Conservation (phyloP, 176 grass and related monocot genomes). For the Juncus effusus region DNA sequence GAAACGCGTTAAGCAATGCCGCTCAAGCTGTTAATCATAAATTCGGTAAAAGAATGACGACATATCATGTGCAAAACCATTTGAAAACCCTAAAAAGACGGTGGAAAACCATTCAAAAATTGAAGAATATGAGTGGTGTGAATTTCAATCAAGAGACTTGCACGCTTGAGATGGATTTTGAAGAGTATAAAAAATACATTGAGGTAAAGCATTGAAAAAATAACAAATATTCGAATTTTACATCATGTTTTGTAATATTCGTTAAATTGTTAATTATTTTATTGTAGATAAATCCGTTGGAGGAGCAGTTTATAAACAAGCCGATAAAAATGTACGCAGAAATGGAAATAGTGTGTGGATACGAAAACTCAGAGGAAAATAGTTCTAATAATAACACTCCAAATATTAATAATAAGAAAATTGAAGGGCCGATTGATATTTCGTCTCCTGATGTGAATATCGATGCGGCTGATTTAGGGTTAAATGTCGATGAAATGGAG, state of each 20-base stretch:
- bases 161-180: conserved; percentile 16
- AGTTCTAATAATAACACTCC: not conserved
- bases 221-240: not conserved
- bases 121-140: not conserved
- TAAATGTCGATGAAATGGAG: not conserved
- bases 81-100: conserved; percentile 11
- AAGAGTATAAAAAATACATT: conserved; percentile 15
- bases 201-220: conserved; percentile 6
- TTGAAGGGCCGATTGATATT: not conserved
- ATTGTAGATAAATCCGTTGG: conserved; percentile 7
- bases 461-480: conserved; percentile 4
- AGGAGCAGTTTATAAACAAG: conserved; percentile 20
- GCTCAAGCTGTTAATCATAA: conserved; percentile 17
- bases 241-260: not conserved
- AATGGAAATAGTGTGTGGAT: conserved; percentile 15
- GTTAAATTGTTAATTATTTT: not conserved
- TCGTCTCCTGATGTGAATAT: conserved; percentile 3
- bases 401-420: not conserved
- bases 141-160: conserved; percentile 8
- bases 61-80: conserved; percentile 17
- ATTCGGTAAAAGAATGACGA: conserved; percentile 9
- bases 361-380: not conserved
- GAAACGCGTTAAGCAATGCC: conserved; percentile 1
- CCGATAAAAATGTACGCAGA: conserved; percentile 10
- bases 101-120: conserved; percentile 11